Evolutionary conservation across 768 basidiomycete species (phyloP), one percentile per base, ranked within the genome.

Genomic region (Termitomyces heimii): DNA sequence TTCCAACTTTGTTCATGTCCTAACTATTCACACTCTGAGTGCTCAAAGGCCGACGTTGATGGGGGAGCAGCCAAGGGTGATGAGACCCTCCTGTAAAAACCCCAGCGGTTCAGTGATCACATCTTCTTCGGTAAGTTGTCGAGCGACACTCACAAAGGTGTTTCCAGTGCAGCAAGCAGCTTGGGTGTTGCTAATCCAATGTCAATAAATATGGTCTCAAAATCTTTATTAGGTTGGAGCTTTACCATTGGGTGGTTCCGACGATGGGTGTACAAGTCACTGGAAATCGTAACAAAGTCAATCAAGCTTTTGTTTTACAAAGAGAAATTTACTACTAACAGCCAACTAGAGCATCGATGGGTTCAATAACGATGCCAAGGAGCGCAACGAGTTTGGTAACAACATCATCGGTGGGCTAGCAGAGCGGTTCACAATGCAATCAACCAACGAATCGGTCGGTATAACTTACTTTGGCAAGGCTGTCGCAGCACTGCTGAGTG

Each of bases 101-200:
- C 14, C 10, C 2, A 9, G 20, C 22, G 3, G 53, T 44, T 40
- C 26, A 53, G 47, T 47, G 20, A 32, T 29, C 20, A 8, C 18
- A 22, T n/a, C n/a, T 50, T 14, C 4, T 40, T 24, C 18, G 26
- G 18, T 12, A 14, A 16, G 31, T 12, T 18, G 37, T 8, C 32
- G 5, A 13, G 12, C 9, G 22, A 40, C 12, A 61, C 64, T 57
- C 34, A 65, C 65, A 50, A 65, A 62, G 50, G 20, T 62, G 57
- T 65, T 57, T 35, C 58, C 57, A 35, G 55, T 55, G 60, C 65
- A 66, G 53, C 65, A 66, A 52, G 54, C 63, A 22, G 61, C 49
- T 50, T 66, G 63, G 14, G 51, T 16, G 34, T 39, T 50, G 61
- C 64, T 61, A 9, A 53, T 28, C 1, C 2, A n/a, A n/a, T n/a